Evolutionary conservation across 331 rosid species (phyloP).

Genomic region (Dryas integrifolia): DNA sequence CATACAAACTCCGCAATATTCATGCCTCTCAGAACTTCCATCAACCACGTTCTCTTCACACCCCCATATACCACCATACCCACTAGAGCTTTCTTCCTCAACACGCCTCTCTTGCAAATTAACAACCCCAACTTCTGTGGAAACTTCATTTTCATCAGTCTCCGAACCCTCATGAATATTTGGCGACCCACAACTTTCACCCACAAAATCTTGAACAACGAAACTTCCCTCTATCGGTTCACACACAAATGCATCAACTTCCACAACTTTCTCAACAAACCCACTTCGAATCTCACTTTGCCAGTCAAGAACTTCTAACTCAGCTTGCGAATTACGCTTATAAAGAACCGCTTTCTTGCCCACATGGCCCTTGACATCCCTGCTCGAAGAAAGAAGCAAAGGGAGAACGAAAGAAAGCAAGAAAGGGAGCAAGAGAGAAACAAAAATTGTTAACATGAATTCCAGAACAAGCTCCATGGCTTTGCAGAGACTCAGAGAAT

Average conservation of each 20-base stretch:
- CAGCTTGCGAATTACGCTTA: slow-evolving; percentile 21
- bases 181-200: slow-evolving; percentile 23
- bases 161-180: slow-evolving; percentile 7
- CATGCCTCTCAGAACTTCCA: slow-evolving; percentile 23
- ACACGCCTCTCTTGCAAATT: slow-evolving; percentile 24
- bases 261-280: slow-evolving; percentile 30
- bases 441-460: slow-evolving; percentile 33
- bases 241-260: slow-evolving; percentile 29
- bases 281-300: slow-evolving; percentile 30
- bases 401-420: slow-evolving; percentile 37
- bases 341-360: slow-evolving; percentile 11
- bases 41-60: slow-evolving; percentile 19
- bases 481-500: slow-evolving; percentile 12
- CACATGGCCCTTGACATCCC: slow-evolving; percentile 7
- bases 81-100: slow-evolving; percentile 15
- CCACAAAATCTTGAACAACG: slow-evolving; percentile 24
- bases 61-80: slow-evolving; percentile 5
- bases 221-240: slow-evolving; percentile 23
- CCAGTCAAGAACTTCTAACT: slow-evolving; percentile 28
- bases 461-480: slow-evolving; percentile 54
- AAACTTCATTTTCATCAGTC: slow-evolving; percentile 23
- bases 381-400: slow-evolving; percentile 28
- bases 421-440: slow-evolving; percentile 47
- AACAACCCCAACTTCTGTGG: slow-evolving; percentile 19
- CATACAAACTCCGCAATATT: neutral